Percentiles rank a stretch among this genome's conserved stretches.
phyloP scores from a whole-genome alignment of 306 rosid species.

The Mimosa bimucronata region DNA sequence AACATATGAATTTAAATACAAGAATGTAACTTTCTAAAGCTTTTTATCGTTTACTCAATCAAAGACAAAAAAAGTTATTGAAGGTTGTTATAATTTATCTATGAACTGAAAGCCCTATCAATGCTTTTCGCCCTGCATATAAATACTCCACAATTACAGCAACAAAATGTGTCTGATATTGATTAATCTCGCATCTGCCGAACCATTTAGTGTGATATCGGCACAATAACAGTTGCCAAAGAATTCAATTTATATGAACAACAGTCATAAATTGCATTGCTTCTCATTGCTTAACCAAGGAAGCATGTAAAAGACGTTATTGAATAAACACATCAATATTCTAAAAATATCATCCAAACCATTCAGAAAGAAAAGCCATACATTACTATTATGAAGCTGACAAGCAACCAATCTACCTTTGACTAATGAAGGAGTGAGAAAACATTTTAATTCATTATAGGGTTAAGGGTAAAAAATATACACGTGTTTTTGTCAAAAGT shows the following conservation, averaged over 20 bases:
- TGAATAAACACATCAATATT: neutral
- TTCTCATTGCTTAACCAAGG: slow-evolving; percentile 14
- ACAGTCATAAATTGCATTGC: slow-evolving; percentile 13
- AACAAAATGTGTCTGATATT: neutral
- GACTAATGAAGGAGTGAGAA: neutral
- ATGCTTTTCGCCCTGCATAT: slow-evolving; percentile 7
- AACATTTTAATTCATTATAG: neutral
- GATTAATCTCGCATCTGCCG: neutral
- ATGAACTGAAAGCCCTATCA: neutral
- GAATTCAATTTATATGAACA: neutral
- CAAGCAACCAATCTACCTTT: neutral
- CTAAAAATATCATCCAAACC: neutral
- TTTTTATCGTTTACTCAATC: neutral
- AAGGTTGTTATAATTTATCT: neutral
- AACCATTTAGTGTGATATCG: neutral
- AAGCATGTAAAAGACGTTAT: slow-evolving; percentile 5
- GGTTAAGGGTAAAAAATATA: too few relatives aligned
- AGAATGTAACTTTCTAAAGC: neutral
- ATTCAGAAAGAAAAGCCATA: neutral
- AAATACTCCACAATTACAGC: slow-evolving; percentile 19
- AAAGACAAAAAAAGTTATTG: neutral
- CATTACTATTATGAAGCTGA: neutral
- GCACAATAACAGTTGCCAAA: slow-evolving; percentile 17
- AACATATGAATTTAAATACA: neutral
- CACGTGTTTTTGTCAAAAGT: too few relatives aligned